Conservation (phyloP, 345 rosid genomes). For the Dovyalis caffra region DNA sequence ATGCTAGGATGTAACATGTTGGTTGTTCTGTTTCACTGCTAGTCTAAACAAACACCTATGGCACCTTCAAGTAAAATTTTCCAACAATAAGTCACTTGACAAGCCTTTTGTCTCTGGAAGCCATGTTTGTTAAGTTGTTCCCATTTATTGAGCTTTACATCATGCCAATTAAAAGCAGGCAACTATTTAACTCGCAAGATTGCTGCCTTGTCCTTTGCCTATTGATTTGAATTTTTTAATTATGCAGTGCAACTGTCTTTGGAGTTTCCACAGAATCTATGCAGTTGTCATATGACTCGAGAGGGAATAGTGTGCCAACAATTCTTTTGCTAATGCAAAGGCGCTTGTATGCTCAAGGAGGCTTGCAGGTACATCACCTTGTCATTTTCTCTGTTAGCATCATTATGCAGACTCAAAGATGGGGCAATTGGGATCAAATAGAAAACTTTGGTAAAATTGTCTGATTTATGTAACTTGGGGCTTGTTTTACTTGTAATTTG, state of each 20-base stretch:
- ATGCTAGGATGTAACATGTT: neutral
- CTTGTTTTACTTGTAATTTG: neutral
- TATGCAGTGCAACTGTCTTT: slow-evolving; percentile 33
- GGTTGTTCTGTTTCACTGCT: neutral
- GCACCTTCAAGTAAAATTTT: neutral
- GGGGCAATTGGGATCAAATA: neutral
- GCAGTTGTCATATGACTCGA: slow-evolving; percentile 36
- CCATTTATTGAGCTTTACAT: neutral
- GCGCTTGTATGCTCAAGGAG: slow-evolving; percentile 28
- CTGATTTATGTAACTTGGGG: neutral
- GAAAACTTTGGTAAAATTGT: neutral
- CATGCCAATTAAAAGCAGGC: neutral
- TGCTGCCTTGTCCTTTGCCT: neutral
- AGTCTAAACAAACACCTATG: neutral
- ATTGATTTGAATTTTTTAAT: neutral
- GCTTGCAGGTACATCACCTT: slow-evolving; percentile 27
- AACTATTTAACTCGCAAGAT: neutral
- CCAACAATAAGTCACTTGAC: neutral
- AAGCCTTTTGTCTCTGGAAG: neutral
- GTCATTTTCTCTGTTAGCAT: slow-evolving; percentile 1
- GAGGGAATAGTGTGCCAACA: slow-evolving; percentile 35
- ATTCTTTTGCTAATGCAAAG: slow-evolving; percentile 36
- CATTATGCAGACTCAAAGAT: neutral
- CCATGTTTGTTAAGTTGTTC: neutral
- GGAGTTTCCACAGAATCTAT: slow-evolving; percentile 42